Evolutionary conservation across 768 basidiomycete genomes (phyloP).

Genomic region (Coprinopsis cinerea): DNA sequence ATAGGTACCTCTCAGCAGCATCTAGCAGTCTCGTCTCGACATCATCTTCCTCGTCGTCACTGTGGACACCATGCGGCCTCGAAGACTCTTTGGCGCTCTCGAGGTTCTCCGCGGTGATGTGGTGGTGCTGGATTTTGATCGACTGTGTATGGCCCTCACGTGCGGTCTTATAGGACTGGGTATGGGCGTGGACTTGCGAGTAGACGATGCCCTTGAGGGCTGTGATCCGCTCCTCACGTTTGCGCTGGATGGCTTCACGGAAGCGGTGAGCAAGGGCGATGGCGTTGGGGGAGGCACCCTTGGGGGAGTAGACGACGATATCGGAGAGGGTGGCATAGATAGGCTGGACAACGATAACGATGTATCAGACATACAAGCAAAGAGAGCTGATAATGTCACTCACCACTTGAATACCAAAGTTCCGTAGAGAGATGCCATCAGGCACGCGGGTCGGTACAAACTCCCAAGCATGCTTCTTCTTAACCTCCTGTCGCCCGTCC

Average conservation of each 20-base stretch:
- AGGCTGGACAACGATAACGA: constrained; percentile 39
- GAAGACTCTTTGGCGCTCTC: constrained; percentile 1
- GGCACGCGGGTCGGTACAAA: constrained; percentile 71
- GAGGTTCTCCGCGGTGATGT: background rate
- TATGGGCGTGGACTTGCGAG: constrained; percentile 2
- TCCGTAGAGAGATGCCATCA: constrained; percentile 76
- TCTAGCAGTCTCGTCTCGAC: constrained; percentile 9
- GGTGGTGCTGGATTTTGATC: constrained; percentile 7
- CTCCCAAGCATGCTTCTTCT: constrained; percentile 40
- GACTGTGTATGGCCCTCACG: background rate
- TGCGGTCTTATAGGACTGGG: background rate
- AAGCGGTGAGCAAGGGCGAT: constrained; percentile 61
- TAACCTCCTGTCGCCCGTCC: constrained; percentile 4
- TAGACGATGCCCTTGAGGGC: constrained; percentile 15
- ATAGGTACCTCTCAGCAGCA: constrained; percentile 7
- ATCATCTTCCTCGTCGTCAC: constrained; percentile 17
- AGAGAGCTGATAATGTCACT: constrained; percentile 28
- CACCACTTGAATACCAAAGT: constrained; percentile 87
- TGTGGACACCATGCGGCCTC: constrained; percentile 9
- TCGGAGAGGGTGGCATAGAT: constrained; percentile 88
- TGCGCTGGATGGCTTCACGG: constrained; percentile 53
- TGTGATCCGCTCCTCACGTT: constrained; percentile 44
- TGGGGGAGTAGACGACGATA: constrained; percentile 81
- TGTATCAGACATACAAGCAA: constrained; percentile 4
- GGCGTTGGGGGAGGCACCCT: constrained; percentile 51